These are phyloP conservation scores for Lepidopterella palustris DNA, from an alignment of 495 filamentous ascomycete species.

Conservation along the genomic window DNA sequence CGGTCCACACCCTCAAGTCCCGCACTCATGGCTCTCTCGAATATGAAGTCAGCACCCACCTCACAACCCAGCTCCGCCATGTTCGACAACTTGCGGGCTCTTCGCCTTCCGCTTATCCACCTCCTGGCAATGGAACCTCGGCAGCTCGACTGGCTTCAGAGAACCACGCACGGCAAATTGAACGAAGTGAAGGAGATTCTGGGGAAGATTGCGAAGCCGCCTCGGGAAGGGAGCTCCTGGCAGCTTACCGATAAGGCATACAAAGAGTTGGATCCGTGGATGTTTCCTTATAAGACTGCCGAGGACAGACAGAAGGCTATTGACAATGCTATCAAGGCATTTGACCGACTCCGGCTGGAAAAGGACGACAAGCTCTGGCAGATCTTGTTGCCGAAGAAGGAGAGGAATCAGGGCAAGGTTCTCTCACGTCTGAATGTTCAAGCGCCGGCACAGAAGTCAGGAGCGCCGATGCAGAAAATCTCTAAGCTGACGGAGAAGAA, in stretches of 20 bases:
- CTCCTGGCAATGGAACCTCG: slow-evolving; percentile 32
- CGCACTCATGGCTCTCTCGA: slow-evolving; percentile 6
- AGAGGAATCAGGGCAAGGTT: slow-evolving; percentile 72
- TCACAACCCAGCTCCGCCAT: slow-evolving; percentile 28
- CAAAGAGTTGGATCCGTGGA: slow-evolving; percentile 79
- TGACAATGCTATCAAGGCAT: slow-evolving; percentile 74
- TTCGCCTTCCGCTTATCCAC: slow-evolving; percentile 31
- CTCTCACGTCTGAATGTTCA: slow-evolving; percentile 66
- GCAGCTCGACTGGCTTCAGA: slow-evolving; percentile 13
- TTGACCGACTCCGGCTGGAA: slow-evolving; percentile 70
- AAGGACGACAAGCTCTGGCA: slow-evolving; percentile 74
- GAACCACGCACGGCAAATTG: slow-evolving; percentile 24
- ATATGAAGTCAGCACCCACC: slow-evolving; percentile 20
- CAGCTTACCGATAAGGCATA: slow-evolving; percentile 53
- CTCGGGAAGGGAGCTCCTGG: slow-evolving; percentile 30
- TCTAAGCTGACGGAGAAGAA: slow-evolving; percentile 28
- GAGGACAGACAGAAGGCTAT: slow-evolving; percentile 73
- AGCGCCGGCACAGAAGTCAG: slow-evolving; percentile 39
- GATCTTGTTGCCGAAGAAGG: slow-evolving; percentile 61
- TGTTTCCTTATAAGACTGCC: slow-evolving; percentile 41
- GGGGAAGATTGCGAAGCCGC: slow-evolving; percentile 29
- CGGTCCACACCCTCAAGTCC: slow-evolving; percentile 18
- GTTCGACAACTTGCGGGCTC: slow-evolving; percentile 22
- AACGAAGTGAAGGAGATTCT: slow-evolving; percentile 30
- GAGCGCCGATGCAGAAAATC: slow-evolving; percentile 52